A percentile compares a stretch with the other conserved stretches of the same genome.
phyloP scores from a whole-genome alignment of 129 eudicot species.

The Daucus carota region DNA sequence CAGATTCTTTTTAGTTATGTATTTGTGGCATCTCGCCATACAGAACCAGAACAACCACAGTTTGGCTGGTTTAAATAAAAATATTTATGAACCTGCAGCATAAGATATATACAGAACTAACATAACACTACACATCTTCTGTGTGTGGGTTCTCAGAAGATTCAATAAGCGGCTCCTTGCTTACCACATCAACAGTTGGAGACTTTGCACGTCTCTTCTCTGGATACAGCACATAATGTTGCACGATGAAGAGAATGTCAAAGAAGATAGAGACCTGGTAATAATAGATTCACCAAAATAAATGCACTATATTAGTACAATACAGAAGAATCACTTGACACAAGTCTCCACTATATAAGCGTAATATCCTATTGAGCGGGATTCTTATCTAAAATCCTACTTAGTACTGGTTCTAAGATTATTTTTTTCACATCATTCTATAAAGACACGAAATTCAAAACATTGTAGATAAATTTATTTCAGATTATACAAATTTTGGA shows the following conservation, averaged over 20 bases:
- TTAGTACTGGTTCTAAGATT: neutral
- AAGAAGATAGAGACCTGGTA: slow-evolving; percentile 83
- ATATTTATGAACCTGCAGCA: slow-evolving; percentile 5
- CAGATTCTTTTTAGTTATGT: neutral
- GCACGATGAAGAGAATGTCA: slow-evolving; percentile 77
- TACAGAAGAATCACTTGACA: neutral
- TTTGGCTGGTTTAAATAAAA: neutral
- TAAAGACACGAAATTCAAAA: neutral
- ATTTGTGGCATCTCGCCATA: neutral
- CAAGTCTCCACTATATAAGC: neutral
- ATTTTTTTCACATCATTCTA: neutral
- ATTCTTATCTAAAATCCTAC: neutral
- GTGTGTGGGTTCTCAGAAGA: slow-evolving; percentile 23
- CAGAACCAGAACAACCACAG: neutral
- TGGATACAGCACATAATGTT: slow-evolving; percentile 80
- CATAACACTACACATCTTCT: slow-evolving; percentile 23
- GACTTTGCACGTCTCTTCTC: slow-evolving; percentile 25
- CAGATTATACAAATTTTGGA: too few species aligned
- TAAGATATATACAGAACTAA: slow-evolving; percentile 1
- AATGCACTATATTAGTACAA: slow-evolving; percentile 2
- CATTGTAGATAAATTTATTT: too few species aligned
- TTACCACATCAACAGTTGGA: slow-evolving; percentile 27
- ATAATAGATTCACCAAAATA: neutral
- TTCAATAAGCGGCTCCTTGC: slow-evolving; percentile 57
- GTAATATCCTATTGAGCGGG: neutral